phyloP scores from a whole-genome alignment of 257 asterid species.

The Ocimum tenuiflorum region DNA sequence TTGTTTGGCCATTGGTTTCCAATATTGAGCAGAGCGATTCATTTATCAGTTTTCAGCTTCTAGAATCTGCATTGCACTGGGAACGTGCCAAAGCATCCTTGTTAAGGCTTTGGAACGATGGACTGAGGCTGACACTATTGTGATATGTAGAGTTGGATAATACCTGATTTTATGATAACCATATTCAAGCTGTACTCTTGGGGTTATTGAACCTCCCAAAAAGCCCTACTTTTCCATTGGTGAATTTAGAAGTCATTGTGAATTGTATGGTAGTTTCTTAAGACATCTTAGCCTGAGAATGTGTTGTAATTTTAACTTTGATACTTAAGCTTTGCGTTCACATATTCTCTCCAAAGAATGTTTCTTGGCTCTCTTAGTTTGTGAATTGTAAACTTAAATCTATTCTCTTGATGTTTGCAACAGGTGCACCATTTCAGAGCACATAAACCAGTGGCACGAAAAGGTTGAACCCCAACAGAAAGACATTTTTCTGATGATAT shows the following conservation, averaged over 20 bases:
- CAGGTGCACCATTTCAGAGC: constrained; percentile 78
- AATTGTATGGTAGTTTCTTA: neutral
- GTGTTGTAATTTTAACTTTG: neutral
- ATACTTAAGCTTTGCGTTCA: neutral
- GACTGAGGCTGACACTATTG: neutral
- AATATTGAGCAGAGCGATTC: neutral
- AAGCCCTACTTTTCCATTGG: neutral
- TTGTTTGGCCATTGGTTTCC: neutral
- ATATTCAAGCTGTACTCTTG: neutral
- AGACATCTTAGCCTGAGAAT: neutral
- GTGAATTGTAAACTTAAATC: neutral
- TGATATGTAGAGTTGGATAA: neutral
- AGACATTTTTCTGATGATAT: constrained; percentile 64
- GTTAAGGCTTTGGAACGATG: neutral
- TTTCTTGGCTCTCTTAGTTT: neutral
- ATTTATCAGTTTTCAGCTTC: neutral
- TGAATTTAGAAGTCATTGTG: neutral
- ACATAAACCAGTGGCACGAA: constrained; percentile 47
- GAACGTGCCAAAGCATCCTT: neutral
- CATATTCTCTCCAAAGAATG: neutral
- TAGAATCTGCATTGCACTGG: neutral
- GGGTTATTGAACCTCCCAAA: neutral
- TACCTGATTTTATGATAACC: neutral
- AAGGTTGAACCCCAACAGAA: constrained; percentile 35
- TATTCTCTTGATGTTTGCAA: constrained; percentile 24